Conservation (phyloP, 768 basidiomycete species). For the Russula sp. region DNA sequence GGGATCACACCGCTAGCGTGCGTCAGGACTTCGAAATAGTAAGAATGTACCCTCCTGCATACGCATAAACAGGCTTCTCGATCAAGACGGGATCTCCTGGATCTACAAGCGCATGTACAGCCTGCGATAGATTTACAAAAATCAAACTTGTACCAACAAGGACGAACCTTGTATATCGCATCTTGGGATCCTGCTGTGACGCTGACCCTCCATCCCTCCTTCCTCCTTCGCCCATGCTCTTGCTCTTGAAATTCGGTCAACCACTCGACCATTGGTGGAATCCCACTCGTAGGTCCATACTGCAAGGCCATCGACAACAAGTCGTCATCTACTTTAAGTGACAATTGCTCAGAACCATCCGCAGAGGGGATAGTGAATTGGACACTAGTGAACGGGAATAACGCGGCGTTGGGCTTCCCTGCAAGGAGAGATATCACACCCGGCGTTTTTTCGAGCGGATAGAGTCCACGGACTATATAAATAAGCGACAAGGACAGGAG, state of each 20-base stretch:
- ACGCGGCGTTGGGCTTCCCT: slow-evolving; percentile 85
- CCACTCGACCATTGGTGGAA: slow-evolving; percentile 60
- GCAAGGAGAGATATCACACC: slow-evolving; percentile 78
- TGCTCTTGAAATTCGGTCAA: slow-evolving; percentile 60
- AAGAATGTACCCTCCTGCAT: slow-evolving; percentile 23
- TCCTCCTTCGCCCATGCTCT: slow-evolving; percentile 51
- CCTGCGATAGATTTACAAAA: slow-evolving; percentile 35
- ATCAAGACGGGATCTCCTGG: slow-evolving; percentile 76
- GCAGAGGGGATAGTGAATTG: slow-evolving; percentile 51
- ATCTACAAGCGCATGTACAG: slow-evolving; percentile 61
- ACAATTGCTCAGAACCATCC: slow-evolving; percentile 40
- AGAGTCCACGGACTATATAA: slow-evolving; percentile 50
- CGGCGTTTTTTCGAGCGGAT: slow-evolving; percentile 70
- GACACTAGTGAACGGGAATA: slow-evolving; percentile 85
- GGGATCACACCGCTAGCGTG: slow-evolving; percentile 54
- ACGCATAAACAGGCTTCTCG: slow-evolving; percentile 79
- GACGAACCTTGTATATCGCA: slow-evolving; percentile 71
- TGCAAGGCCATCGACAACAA: slow-evolving; percentile 68
- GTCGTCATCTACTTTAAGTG: slow-evolving; percentile 46
- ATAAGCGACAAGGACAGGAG: neutral
- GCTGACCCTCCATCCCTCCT: slow-evolving; percentile 63
- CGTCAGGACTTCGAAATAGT: slow-evolving; percentile 8
- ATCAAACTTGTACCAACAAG: neutral
- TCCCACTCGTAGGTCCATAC: slow-evolving; percentile 66
- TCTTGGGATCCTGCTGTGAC: slow-evolving; percentile 87